Conservation (phyloP, 2,329 filamentous ascomycete genomes). For the Scedosporium minutisporum region DNA sequence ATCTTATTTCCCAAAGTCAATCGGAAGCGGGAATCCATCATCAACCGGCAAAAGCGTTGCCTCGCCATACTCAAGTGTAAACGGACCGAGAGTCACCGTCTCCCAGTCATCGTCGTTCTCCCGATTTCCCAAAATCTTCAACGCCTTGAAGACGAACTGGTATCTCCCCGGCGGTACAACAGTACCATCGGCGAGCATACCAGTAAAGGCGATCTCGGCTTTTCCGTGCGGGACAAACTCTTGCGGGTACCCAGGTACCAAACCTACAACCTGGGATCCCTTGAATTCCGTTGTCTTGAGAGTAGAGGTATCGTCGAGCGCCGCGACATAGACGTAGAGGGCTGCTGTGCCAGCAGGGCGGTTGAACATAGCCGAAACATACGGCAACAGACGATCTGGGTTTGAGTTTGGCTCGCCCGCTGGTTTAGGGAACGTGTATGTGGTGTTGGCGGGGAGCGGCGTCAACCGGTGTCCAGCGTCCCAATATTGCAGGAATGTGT, state of each 20-base stretch:
- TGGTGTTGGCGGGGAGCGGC: constrained; percentile 18
- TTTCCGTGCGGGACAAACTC: constrained; percentile 19
- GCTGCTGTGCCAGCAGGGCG: constrained; percentile 37
- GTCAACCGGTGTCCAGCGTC: background rate
- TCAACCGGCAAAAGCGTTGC: background rate
- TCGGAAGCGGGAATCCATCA: background rate
- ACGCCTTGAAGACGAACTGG: constrained; percentile 36
- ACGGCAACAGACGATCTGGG: constrained; percentile 15
- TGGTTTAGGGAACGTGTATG: constrained; percentile 30
- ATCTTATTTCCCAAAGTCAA: background rate
- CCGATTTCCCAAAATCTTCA: constrained; percentile 41
- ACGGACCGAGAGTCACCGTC: constrained; percentile 26
- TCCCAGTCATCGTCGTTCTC: constrained; percentile 37
- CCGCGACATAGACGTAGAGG: constrained; percentile 30
- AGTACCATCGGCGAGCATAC: constrained; percentile 33
- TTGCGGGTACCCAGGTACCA: background rate
- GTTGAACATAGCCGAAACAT: constrained; percentile 28
- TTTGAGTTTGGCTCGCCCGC: constrained; percentile 20
- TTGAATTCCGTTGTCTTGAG: background rate
- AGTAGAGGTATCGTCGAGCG: background rate
- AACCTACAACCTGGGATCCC: background rate
- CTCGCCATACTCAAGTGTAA: constrained; percentile 32
- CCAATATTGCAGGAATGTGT: constrained; percentile 3
- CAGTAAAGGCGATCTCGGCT: constrained; percentile 29
- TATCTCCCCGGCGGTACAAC: constrained; percentile 41